Base-by-base conservation (phyloP, 73 alveolate genomes). In the Effrenium voratum region DNA sequence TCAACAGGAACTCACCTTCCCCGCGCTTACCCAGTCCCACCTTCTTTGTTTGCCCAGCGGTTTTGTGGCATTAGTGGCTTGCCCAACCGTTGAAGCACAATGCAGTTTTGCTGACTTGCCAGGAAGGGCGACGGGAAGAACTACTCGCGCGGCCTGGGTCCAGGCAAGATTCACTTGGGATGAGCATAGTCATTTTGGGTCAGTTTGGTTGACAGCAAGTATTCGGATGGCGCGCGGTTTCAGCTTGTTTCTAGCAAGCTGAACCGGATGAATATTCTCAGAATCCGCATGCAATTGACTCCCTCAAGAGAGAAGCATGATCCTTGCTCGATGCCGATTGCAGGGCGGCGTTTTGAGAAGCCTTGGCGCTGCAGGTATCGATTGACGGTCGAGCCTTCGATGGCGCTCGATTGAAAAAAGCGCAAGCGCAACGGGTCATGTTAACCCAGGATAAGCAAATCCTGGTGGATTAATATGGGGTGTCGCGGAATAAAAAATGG, bases 71-170 rank as follows among this genome's bases (percentile, higher is more conserved):
- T n/a, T n/a, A n/a, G 63, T 8, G 8, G 63, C 26, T 52, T 52
- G 8, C 63, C 63, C 63, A 8, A 44, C 47, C 81, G 34, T 8
- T 72, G 49, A 40, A 30, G 40, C 13, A 70, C 12, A 22, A 34
- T 70, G 30, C 24, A 46, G 26, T 28, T 22, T 70, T 46, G 4
- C 4, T 70, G 44, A 10, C 90, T 32, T 6, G 28, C 30, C 57
- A 90, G 97, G 97, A 90, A 57, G 97, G 97, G n/a, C 75, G 76
- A n/a, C 87, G 88, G 15, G 97, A 90, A 44, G 88, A 90, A 34
- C 44, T 90, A n/a, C 38, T 90, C 88, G 88, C 87, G 0, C 34
- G 16, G 30, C 86, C 97, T 15, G 68, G 68, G 30, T 90, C 97
- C 55, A 90, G 97, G 97, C 76, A 5, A 34, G 28, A 36, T 26